Evolutionary conservation across 345 rosid genomes (phyloP).

Genomic region (Pseudoturritis turrita): DNA sequence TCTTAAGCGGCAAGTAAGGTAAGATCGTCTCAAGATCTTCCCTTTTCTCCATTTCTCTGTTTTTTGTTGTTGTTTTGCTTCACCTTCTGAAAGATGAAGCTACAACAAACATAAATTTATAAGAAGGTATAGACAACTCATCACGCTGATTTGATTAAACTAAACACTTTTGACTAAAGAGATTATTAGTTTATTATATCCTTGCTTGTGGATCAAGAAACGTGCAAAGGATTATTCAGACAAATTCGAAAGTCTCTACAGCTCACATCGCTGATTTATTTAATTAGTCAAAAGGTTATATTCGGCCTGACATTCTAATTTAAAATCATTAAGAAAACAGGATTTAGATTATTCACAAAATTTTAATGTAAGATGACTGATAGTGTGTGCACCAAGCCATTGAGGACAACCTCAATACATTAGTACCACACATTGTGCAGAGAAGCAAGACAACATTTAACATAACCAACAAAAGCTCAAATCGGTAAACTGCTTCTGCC

Average conservation of each 20-base stretch:
- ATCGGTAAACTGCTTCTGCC: no score
- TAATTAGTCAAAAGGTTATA: no score
- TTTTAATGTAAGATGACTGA: no score
- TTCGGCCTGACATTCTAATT: no score
- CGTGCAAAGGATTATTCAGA: not conserved
- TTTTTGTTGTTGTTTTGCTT: not conserved
- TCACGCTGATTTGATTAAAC: not conserved
- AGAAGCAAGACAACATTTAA: no score
- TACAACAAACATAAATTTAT: not conserved
- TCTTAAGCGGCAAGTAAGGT: constrained; percentile 43
- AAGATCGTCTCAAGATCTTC: constrained; percentile 55
- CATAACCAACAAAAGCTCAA: no score
- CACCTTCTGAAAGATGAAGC: not conserved
- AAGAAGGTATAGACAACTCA: not conserved
- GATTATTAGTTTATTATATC: not conserved
- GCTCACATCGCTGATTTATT: not conserved
- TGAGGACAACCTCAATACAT: no score
- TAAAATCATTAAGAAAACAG: no score
- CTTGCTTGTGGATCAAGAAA: constrained; percentile 15
- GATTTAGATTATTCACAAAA: no score
- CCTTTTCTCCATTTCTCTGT: constrained; percentile 41
- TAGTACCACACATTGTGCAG: no score
- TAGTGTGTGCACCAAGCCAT: no score
- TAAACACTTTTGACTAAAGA: not conserved
- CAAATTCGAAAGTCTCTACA: not conserved